Base-by-base conservation (phyloP, 805 yeast genomes). In the Komagataella populi region DNA sequence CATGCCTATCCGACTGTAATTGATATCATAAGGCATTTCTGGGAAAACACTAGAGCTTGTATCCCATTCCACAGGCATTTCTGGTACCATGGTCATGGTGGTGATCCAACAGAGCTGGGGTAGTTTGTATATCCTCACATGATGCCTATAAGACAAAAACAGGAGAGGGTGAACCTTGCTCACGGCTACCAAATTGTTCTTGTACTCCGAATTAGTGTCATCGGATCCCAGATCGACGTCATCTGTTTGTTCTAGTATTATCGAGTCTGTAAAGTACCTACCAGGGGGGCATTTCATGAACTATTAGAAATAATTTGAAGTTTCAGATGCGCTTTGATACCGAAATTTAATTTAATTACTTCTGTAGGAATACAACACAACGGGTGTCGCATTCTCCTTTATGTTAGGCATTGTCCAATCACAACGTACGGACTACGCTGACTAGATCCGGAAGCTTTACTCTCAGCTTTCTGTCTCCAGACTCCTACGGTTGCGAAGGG, bases 11-110 rank as follows among this genome's bases (percentile, higher is more conserved):
- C 70, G 76, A 46, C 83, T 49, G 55, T 60, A 74, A 55, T 83
- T 83, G 20, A 82, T 70, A 0, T 80, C 70, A 59, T 78, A 83
- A 1, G 84, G 84, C 49, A 66, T 70, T 49, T 67, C 66, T 0
- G 80, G 77, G 76, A 77, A 74, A 2, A 30, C 39, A 10, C 39
- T 30, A 1, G 81, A 76, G 20, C 48, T 16, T 17, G 17, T 45
- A 10, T 44, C 44, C 39, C 22, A 20, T 44, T 44, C 46, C 10
- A n/a, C 22, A 30, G 39, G 39, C 12, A 44, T 44, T 10, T 44
- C 22, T 17, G 46, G 46, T 4, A 17, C 18, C 16, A 12, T 17
- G 39, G 14, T 30, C 14, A 17, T 17, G 46, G 46, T 44, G n/a
- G 46, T 44, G 12, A 44, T 44, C 46, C 22, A 7, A 17, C 18